phyloP scores from a whole-genome alignment of 2,329 filamentous ascomycete genomes.

The Lachnellula hyalina region DNA sequence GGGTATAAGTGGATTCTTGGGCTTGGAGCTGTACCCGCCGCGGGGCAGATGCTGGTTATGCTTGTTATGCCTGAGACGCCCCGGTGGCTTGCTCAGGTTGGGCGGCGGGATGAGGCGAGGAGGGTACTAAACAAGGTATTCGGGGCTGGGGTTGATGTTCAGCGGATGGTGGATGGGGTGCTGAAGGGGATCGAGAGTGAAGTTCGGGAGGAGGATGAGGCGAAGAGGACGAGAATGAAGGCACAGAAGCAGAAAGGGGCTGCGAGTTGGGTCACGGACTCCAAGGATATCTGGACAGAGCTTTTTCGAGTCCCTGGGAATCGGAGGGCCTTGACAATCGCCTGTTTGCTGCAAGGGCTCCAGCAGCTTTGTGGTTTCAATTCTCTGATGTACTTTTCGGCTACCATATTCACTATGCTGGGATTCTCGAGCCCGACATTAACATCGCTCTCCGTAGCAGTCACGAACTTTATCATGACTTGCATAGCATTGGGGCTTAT shows the following conservation, averaged over 20 bases:
- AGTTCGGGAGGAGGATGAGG: slow-evolving; percentile 62
- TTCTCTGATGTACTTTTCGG: slow-evolving; percentile 87
- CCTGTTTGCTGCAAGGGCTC: slow-evolving; percentile 78
- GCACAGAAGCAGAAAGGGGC: slow-evolving; percentile 17
- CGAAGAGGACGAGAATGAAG: slow-evolving; percentile 30
- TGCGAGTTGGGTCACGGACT: slow-evolving; percentile 20
- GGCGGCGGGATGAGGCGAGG: slow-evolving; percentile 55
- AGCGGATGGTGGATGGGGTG: slow-evolving; percentile 50
- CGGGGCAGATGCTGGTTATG: slow-evolving; percentile 64
- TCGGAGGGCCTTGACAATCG: slow-evolving; percentile 72
- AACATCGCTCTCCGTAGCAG: slow-evolving; percentile 72
- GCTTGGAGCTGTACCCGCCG: slow-evolving; percentile 71
- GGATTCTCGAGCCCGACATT: slow-evolving; percentile 75
- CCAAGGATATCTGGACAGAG: slow-evolving; percentile 44
- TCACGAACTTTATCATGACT: slow-evolving; percentile 79
- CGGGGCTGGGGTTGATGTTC: slow-evolving; percentile 40
- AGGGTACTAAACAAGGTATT: slow-evolving; percentile 62
- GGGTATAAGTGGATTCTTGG: slow-evolving; percentile 94
- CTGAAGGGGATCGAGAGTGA: slow-evolving; percentile 69
- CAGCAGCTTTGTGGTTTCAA: slow-evolving; percentile 92
- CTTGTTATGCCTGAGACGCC: slow-evolving; percentile 80
- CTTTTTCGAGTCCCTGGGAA: slow-evolving; percentile 56
- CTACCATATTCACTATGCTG: slow-evolving; percentile 72
- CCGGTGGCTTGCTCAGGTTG: slow-evolving; percentile 74
- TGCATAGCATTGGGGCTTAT: slow-evolving; percentile 70